Evolutionary conservation across 225 moss, liverwort and hornwort genomes (phyloP).

Genomic region (Neckera pumila): DNA sequence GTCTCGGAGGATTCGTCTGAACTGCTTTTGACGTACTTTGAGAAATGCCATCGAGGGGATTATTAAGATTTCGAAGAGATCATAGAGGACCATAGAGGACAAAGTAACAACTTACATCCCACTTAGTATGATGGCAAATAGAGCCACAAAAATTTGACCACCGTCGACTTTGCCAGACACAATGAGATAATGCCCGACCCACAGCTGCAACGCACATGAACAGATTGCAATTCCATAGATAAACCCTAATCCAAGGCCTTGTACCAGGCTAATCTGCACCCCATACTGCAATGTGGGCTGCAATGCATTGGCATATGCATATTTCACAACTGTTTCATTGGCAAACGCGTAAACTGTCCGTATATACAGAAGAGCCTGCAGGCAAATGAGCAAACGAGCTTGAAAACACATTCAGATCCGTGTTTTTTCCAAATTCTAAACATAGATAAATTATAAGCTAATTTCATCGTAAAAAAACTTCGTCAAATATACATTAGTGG

Average conservation of each 20-base stretch:
- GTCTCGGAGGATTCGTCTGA: neutral
- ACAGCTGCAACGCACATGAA: conserved; percentile 61
- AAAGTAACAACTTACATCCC: conserved; percentile 38
- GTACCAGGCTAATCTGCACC: conserved; percentile 54
- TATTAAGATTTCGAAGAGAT: neutral
- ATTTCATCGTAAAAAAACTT: neutral
- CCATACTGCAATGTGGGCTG: conserved; percentile 50
- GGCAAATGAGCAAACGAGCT: neutral
- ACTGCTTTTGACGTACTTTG: neutral
- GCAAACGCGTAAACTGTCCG: conserved; percentile 69
- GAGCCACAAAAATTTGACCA: conserved; percentile 48
- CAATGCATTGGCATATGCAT: conserved; percentile 56
- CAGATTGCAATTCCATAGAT: conserved; percentile 60
- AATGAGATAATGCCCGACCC: conserved; percentile 58
- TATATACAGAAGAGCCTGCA: conserved; percentile 62
- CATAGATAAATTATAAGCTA: neutral
- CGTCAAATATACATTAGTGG: neutral
- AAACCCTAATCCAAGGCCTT: conserved; percentile 60
- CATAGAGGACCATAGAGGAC: neutral
- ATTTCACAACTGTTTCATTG: conserved; percentile 56
- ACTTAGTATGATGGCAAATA: conserved; percentile 50
- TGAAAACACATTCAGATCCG: neutral
- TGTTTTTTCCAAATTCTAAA: neutral
- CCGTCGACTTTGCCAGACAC: conserved; percentile 25
- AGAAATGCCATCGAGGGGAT: neutral